phyloP scores from a whole-genome alignment of 2,329 filamentous ascomycete genomes.

The Verticillium tricorpus region DNA sequence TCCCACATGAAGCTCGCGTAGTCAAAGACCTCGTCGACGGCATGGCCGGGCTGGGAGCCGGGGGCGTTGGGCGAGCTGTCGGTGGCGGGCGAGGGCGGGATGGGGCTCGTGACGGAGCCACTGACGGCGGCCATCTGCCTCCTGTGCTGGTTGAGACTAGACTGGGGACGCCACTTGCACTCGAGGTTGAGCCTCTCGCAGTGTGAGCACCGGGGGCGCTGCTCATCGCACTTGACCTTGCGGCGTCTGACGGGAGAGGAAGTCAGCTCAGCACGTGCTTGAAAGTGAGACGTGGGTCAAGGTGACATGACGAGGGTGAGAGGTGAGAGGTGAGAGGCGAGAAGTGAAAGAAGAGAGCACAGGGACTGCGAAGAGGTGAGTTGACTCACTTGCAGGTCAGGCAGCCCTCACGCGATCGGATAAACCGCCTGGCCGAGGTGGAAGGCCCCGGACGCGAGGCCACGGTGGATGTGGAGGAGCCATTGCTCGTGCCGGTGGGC shows the following conservation, averaged over 20 bases:
- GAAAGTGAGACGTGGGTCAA: not conserved
- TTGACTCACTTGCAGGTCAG: conserved; percentile 39
- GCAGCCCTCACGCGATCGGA: conserved; percentile 35
- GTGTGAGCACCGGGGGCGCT: conserved; percentile 46
- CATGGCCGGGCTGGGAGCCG: conserved; percentile 20
- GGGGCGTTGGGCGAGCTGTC: conserved; percentile 22
- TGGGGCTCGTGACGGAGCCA: conserved; percentile 15
- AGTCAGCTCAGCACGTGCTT: conserved; percentile 4
- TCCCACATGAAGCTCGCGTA: conserved; percentile 46
- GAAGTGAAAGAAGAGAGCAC: not conserved
- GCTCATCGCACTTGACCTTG: conserved; percentile 52
- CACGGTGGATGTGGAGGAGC: not conserved
- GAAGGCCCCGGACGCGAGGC: not conserved
- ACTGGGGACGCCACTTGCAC: conserved; percentile 42
- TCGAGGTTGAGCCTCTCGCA: conserved; percentile 49
- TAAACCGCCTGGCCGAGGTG: conserved; percentile 6
- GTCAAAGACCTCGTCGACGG: conserved; percentile 37
- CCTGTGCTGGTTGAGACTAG: conserved; percentile 1
- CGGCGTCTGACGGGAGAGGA: conserved; percentile 30
- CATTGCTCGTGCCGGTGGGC: not conserved
- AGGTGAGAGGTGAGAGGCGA: not conserved
- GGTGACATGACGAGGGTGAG: not conserved
- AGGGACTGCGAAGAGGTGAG: not conserved
- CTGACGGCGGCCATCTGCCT: conserved; percentile 17
- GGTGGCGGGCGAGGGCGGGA: conserved; percentile 18